Evolutionary conservation across 148 eudicot genomes (phyloP).

Genomic region (Rhododendron ferrugineum): DNA sequence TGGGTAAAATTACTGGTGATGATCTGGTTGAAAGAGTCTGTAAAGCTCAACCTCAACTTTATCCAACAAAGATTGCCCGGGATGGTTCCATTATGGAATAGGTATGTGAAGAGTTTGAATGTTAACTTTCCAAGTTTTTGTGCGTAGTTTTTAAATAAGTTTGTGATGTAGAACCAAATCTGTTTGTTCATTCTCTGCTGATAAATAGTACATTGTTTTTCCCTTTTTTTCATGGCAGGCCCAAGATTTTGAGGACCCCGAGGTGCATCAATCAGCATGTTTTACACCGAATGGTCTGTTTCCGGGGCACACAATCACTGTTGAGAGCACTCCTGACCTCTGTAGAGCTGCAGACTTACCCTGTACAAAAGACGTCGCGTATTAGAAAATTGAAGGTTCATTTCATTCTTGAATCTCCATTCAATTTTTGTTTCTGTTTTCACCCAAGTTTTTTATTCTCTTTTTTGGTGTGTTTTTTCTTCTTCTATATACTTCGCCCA

Average conservation of each 20-base stretch:
- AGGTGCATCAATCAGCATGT: constrained; percentile 62
- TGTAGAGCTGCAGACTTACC: constrained; percentile 64
- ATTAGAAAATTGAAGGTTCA: background rate
- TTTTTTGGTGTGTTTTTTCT: background rate
- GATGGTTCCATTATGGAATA: constrained; percentile 83
- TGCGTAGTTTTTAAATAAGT: background rate
- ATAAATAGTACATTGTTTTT: background rate
- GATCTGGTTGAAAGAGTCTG: constrained; percentile 49
- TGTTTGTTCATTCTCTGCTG: background rate
- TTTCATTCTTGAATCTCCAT: background rate
- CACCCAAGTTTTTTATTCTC: background rate
- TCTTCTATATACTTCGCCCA: background rate
- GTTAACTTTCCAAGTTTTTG: background rate
- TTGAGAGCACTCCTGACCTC: constrained; percentile 58
- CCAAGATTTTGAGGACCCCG: constrained; percentile 62
- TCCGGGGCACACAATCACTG: constrained; percentile 75
- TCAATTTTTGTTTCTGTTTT: background rate
- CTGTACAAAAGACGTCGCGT: constrained; percentile 52
- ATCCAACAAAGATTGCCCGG: constrained; percentile 47
- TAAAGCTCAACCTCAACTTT: constrained; percentile 56
- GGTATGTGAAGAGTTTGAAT: constrained; percentile 21
- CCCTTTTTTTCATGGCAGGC: constrained; percentile 13
- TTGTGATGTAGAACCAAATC: background rate
- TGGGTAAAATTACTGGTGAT: too few species aligned
- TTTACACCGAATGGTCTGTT: constrained; percentile 77